Evolutionary conservation across 2,329 filamentous ascomycete genomes (phyloP), one percentile per base, ranked within the genome.

Genomic region (Parascedosporium putredinis): DNA sequence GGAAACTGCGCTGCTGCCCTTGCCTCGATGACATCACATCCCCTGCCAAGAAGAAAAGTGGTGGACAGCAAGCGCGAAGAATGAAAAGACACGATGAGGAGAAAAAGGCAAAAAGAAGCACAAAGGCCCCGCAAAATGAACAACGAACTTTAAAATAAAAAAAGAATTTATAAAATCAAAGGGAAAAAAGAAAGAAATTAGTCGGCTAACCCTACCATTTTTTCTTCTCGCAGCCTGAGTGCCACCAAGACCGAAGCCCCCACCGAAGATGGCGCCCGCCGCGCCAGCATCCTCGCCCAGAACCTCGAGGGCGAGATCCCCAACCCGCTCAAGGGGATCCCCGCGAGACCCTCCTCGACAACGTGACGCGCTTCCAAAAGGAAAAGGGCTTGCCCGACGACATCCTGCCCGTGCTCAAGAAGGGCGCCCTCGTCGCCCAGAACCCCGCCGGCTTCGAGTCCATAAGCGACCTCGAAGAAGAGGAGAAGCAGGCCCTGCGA

Each of bases 291-390:
- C 5, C 50, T 61, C 29, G 45, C 51, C 9, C 52, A 59, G 12
- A 57, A 57, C 25, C 12, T 57, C 24, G 57, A 59, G 48, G 61
- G 59, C 46, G 63, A 65, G 36, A 62, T 64, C 34, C 57, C 57
- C 24, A 83, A 82, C 36, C 65, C 65, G 0, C 60, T 84, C 3
- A 71, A 67, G 2, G 74, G 71, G 0, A 68, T 83, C 67, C 73
- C 2, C 68, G 71, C 24, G 66, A 74, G 1, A 62, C 73, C 48
- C 69, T 84, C 12, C 60, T 82, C 34, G 60, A 64, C 18, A 68
- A 78, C 52, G 79, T 83, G 2, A 68, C 76, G 40, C 59, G 64
- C 0, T 83, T 81, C 58, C 76, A 74, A 40, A 54, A 59, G 3
- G 61, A 72, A n/a, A 69, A 71, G 46, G 68, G 67, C 7, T 62